Percentiles rank a stretch among this genome's conserved stretches.
Evolutionary conservation across 2,329 filamentous ascomycete genomes (phyloP).

Genomic region (Cryoendolithus antarcticus): DNA sequence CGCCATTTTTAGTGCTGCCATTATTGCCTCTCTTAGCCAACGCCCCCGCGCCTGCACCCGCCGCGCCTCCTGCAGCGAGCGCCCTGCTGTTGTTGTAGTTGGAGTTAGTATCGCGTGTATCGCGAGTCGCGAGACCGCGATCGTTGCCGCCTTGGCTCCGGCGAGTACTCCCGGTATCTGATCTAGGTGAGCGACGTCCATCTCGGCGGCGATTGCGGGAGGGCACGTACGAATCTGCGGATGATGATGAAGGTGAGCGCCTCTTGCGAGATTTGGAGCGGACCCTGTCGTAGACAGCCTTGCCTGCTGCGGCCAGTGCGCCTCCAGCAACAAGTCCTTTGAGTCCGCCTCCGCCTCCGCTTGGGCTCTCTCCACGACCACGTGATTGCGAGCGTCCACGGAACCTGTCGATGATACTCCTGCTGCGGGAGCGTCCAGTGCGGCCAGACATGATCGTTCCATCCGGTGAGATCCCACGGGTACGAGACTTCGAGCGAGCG

Average conservation of each 20-base stretch:
- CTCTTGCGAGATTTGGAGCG: constrained; percentile 41
- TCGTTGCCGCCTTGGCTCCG: constrained; percentile 22
- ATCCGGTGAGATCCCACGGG: constrained; percentile 27
- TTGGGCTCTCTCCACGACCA: constrained; percentile 22
- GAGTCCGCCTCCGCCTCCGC: constrained; percentile 33
- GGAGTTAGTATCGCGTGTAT: constrained; percentile 24
- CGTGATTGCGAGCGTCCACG: constrained; percentile 41
- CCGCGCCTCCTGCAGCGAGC: constrained; percentile 27
- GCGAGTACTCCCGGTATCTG: constrained; percentile 27
- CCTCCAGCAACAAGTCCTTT: constrained; percentile 37
- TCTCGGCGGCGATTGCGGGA: constrained; percentile 33
- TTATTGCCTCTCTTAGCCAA: constrained; percentile 8
- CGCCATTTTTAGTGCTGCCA: constrained; percentile 7
- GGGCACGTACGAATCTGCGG: constrained; percentile 40
- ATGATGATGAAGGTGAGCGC: constrained; percentile 33
- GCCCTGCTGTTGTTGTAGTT: constrained; percentile 31
- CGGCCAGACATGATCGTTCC: constrained; percentile 6
- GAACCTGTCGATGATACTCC: constrained; percentile 38
- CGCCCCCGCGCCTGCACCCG: constrained; percentile 25
- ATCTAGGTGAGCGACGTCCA: constrained; percentile 25
- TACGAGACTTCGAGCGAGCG: constrained; percentile 52
- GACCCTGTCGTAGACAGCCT: constrained; percentile 42
- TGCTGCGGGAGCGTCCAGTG: constrained; percentile 51
- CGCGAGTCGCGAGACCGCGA: constrained; percentile 17
- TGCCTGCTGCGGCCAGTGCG: constrained; percentile 38